Evolutionary conservation across 1,284 basidiomycete species (phyloP).

Genomic region (Bondarzewia mesenterica): DNA sequence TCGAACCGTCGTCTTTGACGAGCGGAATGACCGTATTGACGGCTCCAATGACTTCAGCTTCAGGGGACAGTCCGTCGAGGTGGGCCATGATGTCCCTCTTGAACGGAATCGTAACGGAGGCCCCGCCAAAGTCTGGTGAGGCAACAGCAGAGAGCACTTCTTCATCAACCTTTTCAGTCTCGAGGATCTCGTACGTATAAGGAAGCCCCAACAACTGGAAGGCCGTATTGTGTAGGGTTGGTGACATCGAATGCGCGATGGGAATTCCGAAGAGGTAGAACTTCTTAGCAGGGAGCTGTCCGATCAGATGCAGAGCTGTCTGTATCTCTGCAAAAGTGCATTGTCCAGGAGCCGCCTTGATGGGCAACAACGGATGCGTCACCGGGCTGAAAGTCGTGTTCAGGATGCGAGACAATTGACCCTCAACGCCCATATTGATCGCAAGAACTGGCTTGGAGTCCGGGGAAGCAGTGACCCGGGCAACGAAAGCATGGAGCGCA

Average conservation of each 20-base stretch:
- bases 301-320: slow-evolving; percentile 72
- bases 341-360: slow-evolving; percentile 88
- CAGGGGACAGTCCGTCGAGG: slow-evolving; percentile 69
- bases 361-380: slow-evolving; percentile 80
- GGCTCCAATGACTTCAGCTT: slow-evolving; percentile 81
- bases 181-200: slow-evolving; percentile 71
- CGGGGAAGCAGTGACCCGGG: slow-evolving; percentile 30
- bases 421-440: slow-evolving; percentile 88
- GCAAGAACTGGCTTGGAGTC: slow-evolving; percentile 78
- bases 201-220: slow-evolving; percentile 81
- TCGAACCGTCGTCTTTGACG: slow-evolving; percentile 32
- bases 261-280: slow-evolving; percentile 90
- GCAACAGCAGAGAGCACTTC: slow-evolving; percentile 58
- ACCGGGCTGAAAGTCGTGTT: slow-evolving; percentile 86
- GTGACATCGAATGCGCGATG: slow-evolving; percentile 86
- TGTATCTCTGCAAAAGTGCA: slow-evolving; percentile 85
- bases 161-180: slow-evolving; percentile 63
- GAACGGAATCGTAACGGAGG: slow-evolving; percentile 92
- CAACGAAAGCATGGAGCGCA: slow-evolving; percentile 67
- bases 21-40: slow-evolving; percentile 84
- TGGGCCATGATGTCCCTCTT: slow-evolving; percentile 83
- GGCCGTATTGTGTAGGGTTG: slow-evolving; percentile 87
- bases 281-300: slow-evolving; percentile 60
- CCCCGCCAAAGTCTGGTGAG: slow-evolving; percentile 82
- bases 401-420: slow-evolving; percentile 86